Base-by-base conservation (phyloP, 768 basidiomycete species). In the Kwoniella botswanensis region DNA sequence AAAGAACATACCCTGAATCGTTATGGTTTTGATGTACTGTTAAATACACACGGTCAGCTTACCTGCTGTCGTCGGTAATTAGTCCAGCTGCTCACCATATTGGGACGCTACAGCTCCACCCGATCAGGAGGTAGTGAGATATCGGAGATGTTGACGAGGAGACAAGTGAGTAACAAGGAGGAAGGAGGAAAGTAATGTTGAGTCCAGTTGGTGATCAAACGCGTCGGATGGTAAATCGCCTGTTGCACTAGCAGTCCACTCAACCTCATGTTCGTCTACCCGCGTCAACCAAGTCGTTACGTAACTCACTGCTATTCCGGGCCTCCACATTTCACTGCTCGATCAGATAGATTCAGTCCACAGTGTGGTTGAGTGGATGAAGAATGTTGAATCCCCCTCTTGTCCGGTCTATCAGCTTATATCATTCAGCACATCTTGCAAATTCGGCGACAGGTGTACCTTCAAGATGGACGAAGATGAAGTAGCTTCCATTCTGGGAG, bases 11-110 rank as follows among this genome's bases (percentile, higher is more conserved):
- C 81, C 81, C 56, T 82, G 81, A 59, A 84, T 83, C 22, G 82
- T 83, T 18, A 84, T 79, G 5, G 82, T 83, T 70, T 84, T 82
- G 78, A 82, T 82, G 58, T 71, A 75, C 82, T 79, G 55, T 35
- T 4, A 29, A 21, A 22, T 44, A 13, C 11, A 22, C 18, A 10
- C 18, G 26, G 58, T 67, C 58, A 67, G 58, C 66, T 42, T 42
- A n/a, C 44, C 56, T n/a, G 41, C 24, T n/a, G 35, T 11, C 3
- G 4, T 56, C 9, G 7, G 17, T 2, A 0, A 0, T 11, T 0
- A 1, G 53, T 18, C 0, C 10, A 52, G 13, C 6, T 53, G 56
- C 68, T 70, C 44, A 70, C 68, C 68, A 70, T 70, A 18, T 35
- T 54, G n/a, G 5, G 35, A 9, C 2, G 10, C 12, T 26, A 24